These are phyloP conservation scores for Chytridium lagenaria DNA, from an alignment of 371 early-diverging fungal genomes.

Conservation along the genomic window DNA sequence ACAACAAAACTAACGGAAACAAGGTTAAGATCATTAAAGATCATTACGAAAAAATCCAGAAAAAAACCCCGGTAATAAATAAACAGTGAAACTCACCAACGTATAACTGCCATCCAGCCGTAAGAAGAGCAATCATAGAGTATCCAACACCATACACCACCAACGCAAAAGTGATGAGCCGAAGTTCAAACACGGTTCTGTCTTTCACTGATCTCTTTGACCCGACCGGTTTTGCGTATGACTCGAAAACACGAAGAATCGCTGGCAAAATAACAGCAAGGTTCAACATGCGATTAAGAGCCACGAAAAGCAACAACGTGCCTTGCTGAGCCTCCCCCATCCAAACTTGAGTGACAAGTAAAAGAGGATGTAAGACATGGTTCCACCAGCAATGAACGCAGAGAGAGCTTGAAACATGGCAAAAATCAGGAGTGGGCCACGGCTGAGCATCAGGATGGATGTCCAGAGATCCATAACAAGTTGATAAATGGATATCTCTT, in stretches of 20 bases:
- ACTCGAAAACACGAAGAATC: neutral
- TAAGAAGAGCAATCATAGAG: neutral
- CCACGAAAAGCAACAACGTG: neutral
- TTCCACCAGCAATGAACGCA: neutral
- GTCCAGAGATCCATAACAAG: neutral
- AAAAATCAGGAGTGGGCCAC: neutral
- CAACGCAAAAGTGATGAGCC: neutral
- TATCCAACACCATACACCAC: neutral
- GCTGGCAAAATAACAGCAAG: neutral
- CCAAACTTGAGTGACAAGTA: neutral
- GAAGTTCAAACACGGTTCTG: constrained; percentile 1
- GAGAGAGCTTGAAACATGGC: neutral
- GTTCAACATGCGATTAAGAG: neutral
- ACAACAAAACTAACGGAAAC: neutral
- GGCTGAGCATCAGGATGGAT: neutral
- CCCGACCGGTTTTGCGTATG: neutral
- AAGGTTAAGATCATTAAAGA: neutral
- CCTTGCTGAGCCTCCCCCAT: constrained; percentile 7
- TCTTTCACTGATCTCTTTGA: neutral
- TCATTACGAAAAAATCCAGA: neutral
- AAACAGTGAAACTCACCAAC: neutral
- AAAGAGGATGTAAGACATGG: neutral
- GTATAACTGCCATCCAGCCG: constrained; percentile 2
- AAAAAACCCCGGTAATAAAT: neutral
- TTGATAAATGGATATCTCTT: neutral